Base-by-base conservation (phyloP, 345 rosid species). In the Pugionium cornutum region DNA sequence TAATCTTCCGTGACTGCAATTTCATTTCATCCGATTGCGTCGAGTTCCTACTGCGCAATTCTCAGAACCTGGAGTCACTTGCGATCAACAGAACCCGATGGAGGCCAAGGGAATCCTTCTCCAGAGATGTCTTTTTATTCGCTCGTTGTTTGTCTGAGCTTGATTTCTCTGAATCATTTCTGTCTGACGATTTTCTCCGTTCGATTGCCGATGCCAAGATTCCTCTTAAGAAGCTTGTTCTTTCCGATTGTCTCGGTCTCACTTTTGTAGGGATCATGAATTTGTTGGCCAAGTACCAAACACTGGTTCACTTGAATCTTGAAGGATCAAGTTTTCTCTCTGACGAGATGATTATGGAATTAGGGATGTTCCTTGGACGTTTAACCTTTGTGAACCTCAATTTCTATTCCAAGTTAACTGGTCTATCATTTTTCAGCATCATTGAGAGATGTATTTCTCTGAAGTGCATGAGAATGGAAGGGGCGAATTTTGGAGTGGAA, bases 261-360 rank as follows among this genome's bases (percentile, higher is more conserved):
- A 50, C 81, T 0, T 78, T 72, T 66, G 82, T 52, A 48, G 94
- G 85, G 53, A 52, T 91, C 29, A 49, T 30, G 7, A 31, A 10
- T 67, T 61, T 89, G 70, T 43, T 86, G 58, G 9, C 3, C 18
- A 76, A 79, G 64, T 81, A 74, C 52, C 80, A 46, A 63, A 58
- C 64, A 39, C 79, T 89, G 6, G 69, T 64, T 35, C 67, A 83
- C 60, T 79, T 88, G 62, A 76, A 86, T 76, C 83, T 91, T 61
- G 77, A 83, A 68, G 90, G 85, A 48, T 81, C 86, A 6, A 73
- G 63, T 66, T 85, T 85, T 52, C 84, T 91, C 28, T 75, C 73
- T 5, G 98, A 89, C 64, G 67, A 76, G 26, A 66, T 68, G 9
- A 41, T 86, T 10, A 39, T 64, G 58, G 73, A 69, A 50, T 67